Conservation (phyloP, 352 stramenopile genomes). For the Blastocystis sp. region DNA sequence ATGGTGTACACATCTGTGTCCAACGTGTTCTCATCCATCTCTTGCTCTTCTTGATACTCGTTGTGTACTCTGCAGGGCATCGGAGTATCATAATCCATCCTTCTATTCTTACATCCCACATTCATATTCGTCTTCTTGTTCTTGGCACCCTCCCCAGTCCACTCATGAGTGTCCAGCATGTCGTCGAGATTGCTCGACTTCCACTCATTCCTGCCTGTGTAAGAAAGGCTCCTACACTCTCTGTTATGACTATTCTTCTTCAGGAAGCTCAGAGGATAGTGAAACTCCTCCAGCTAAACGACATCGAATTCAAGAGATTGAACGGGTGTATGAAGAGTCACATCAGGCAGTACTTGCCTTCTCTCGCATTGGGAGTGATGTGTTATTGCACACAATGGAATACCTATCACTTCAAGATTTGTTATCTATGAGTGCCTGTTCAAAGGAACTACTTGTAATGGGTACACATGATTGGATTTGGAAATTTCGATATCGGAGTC, state of each 20-base stretch:
- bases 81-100: background rate
- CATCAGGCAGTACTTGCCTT: background rate
- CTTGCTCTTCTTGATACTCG: background rate
- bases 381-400: background rate
- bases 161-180: background rate
- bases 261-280: background rate
- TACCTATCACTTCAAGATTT: background rate
- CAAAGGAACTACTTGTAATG: background rate
- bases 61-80: background rate
- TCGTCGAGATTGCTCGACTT: background rate
- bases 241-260: constrained; percentile 44
- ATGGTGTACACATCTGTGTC: constrained; percentile 26
- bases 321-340: background rate
- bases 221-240: background rate
- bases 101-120: background rate
- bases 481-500: background rate
- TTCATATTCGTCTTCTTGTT: background rate
- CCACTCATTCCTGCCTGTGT: background rate
- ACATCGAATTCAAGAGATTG: background rate
- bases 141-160: background rate
- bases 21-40: background rate
- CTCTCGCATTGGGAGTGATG: background rate
- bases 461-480: background rate
- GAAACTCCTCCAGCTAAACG: background rate
- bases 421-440: background rate